A percentile compares a stretch with the other conserved stretches of the same genome.
phyloP scores from a whole-genome alignment of 2,329 filamentous ascomycete genomes.

The Botryotinia calthae region DNA sequence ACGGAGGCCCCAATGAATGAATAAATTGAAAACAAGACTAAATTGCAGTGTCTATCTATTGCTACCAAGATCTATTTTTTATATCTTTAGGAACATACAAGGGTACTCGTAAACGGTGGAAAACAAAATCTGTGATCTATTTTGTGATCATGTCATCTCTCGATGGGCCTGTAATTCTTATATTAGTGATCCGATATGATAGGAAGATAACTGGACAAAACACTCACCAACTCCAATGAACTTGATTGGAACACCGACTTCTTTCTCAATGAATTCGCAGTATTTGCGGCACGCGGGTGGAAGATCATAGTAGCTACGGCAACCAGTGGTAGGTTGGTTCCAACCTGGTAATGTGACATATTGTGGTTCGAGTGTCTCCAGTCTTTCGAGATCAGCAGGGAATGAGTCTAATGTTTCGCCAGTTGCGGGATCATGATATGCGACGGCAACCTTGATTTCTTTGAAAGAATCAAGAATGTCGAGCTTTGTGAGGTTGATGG shows the following conservation, averaged over 20 bases:
- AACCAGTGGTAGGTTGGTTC: slow-evolving; percentile 66
- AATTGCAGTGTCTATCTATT: slow-evolving; percentile 8
- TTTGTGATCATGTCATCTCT: slow-evolving; percentile 22
- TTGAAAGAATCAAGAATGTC: slow-evolving; percentile 72
- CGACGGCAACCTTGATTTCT: slow-evolving; percentile 70
- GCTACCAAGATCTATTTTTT: slow-evolving; percentile 3
- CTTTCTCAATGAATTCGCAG: slow-evolving; percentile 46
- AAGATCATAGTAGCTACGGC: slow-evolving; percentile 4
- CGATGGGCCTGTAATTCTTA: slow-evolving; percentile 7
- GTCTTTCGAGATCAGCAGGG: slow-evolving; percentile 58
- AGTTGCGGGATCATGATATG: slow-evolving; percentile 56
- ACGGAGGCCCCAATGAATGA: background rate
- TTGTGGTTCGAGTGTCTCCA: slow-evolving; percentile 48
- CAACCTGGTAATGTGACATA: slow-evolving; percentile 64
- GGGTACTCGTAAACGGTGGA: background rate
- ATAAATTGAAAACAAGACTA: background rate
- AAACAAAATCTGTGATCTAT: background rate
- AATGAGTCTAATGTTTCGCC: slow-evolving; percentile 56
- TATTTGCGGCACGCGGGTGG: slow-evolving; percentile 16
- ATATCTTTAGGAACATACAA: background rate
- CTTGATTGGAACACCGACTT: slow-evolving; percentile 59
- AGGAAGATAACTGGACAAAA: slow-evolving; percentile 44
- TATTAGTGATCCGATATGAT: background rate
- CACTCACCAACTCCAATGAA: slow-evolving; percentile 57
- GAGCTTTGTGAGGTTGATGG: slow-evolving; percentile 60